These are phyloP conservation scores for Neurospora intermedia DNA, from an alignment of 495 filamentous ascomycete genomes.

Conservation along the genomic window DNA sequence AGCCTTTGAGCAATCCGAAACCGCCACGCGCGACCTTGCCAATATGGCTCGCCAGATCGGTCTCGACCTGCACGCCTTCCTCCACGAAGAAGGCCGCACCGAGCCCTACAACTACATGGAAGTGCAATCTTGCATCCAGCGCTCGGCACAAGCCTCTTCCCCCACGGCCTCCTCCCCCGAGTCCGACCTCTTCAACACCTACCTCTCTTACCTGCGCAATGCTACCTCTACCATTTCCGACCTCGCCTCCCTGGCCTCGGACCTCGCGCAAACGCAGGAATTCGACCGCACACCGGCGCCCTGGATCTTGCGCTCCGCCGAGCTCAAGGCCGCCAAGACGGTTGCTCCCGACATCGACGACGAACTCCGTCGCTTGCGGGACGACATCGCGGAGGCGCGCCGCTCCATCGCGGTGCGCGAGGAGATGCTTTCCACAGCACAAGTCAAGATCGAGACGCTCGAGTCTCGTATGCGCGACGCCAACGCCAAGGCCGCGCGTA, in stretches of 20 bases:
- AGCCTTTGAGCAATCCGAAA: conserved; percentile 47
- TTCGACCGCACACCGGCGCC: conserved; percentile 65
- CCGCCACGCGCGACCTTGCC: conserved; percentile 53
- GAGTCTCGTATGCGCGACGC: conserved; percentile 72
- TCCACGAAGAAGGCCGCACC: conserved; percentile 64
- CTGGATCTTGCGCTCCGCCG: conserved; percentile 73
- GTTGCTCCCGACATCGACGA: conserved; percentile 72
- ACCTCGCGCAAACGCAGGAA: conserved; percentile 71
- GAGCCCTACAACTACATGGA: conserved; percentile 57
- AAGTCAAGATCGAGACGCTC: conserved; percentile 85
- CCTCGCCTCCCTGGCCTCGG: conserved; percentile 58
- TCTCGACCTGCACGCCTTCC: conserved; percentile 47
- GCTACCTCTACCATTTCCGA: conserved; percentile 59
- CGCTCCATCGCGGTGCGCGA: conserved; percentile 56
- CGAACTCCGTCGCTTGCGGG: conserved; percentile 62
- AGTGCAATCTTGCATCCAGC: conserved; percentile 49
- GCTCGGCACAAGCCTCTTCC: conserved; percentile 29
- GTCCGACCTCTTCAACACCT: conserved; percentile 55
- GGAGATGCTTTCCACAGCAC: conserved; percentile 57
- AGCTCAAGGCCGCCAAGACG: conserved; percentile 66
- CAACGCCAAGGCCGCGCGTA: conserved; percentile 53
- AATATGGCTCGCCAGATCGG: conserved; percentile 57
- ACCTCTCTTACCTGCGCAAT: conserved; percentile 53
- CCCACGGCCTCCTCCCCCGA: conserved; percentile 34
- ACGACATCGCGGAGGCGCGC: conserved; percentile 56